phyloP scores from a whole-genome alignment of 31 red algal genomes.

The Endocladia muricata region DNA sequence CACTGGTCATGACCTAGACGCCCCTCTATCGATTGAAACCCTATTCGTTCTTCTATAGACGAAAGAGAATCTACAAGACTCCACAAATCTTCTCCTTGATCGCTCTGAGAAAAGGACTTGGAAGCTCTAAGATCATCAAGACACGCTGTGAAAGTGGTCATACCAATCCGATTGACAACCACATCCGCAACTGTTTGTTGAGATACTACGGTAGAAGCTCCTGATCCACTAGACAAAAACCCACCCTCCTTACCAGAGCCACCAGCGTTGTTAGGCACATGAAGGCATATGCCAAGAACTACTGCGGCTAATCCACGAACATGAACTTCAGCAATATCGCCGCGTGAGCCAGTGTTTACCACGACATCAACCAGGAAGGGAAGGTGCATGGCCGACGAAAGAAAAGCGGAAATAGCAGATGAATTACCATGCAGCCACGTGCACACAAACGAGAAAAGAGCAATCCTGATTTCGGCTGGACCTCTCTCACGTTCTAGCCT shows the following conservation, averaged over 20 bases:
- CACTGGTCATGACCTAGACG: constrained; percentile 70
- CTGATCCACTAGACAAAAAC: constrained; percentile 40
- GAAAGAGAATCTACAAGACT: constrained; percentile 29
- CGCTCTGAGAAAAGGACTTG: constrained; percentile 42
- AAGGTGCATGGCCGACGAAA: constrained; percentile 77
- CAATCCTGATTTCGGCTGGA: constrained; percentile 56
- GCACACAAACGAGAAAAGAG: constrained; percentile 65
- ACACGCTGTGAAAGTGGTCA: constrained; percentile 68
- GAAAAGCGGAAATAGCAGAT: constrained; percentile 62
- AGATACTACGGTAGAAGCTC: constrained; percentile 34
- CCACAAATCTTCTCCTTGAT: constrained; percentile 11
- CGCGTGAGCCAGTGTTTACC: constrained; percentile 28
- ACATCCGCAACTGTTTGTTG: constrained; percentile 64
- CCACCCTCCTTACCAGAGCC: constrained; percentile 12
- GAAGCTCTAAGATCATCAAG: constrained; percentile 86
- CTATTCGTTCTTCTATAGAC: constrained; percentile 20
- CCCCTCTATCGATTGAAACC: constrained; percentile 16
- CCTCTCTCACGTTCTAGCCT: constrained; percentile 62
- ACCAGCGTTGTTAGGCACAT: constrained; percentile 13
- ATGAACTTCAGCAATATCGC: constrained; percentile 68
- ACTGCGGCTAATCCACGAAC: constrained; percentile 78
- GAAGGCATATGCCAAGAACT: constrained; percentile 70
- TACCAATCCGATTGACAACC: constrained; percentile 79
- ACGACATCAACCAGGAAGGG: constrained; percentile 83
- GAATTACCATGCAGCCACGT: constrained; percentile 74